Evolutionary conservation across 306 rosid genomes (phyloP), one percentile per base, ranked within the genome.

Genomic region (Vigna radiata): DNA sequence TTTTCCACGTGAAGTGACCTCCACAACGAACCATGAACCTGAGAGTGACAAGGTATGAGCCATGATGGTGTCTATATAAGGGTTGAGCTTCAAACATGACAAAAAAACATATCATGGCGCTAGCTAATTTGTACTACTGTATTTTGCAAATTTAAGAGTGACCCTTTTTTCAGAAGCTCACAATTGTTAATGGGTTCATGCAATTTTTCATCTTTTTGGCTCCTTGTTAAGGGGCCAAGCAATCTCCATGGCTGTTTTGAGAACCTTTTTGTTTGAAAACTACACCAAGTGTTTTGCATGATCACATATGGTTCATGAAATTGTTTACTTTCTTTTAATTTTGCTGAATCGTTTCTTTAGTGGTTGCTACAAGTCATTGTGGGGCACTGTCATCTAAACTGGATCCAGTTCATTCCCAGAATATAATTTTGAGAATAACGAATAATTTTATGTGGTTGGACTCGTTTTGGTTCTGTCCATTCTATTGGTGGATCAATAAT

Each of bases 31-130:
- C 39, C 65, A 36, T 62, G 78, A 73, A 59, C 58, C 41, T 19
- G 77, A 80, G 13, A 71, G 33, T 18, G 54, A 84, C 71, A 77
- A 90, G 97, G 97, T 90, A 78, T 54, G 85, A 39, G 46, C 11
- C 68, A 70, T 76, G 16, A 29, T 73, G 44, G 49, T 70, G 19
- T 11, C 29, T 63, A n/a, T 37, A n/a, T 31, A 55, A 39, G 49
- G 50, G 31, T 64, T 64, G 50, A 39, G 52, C 43, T 65, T 65
- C 3, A 65, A 65, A 65, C 44, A 37, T 65, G 71, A 65, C 44
- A 69, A 7, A 50, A 23, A 46, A 16, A 4, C 33, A 29, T 36
- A 43, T 50, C 31, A 18, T 19, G 27, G 39, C 10, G 27, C 12
- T 53, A 15, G 46, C 11, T 52, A n/a, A n/a, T 39, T 46, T 16